phyloP scores from a whole-genome alignment of 129 eudicot species.

The Mikania micrantha region DNA sequence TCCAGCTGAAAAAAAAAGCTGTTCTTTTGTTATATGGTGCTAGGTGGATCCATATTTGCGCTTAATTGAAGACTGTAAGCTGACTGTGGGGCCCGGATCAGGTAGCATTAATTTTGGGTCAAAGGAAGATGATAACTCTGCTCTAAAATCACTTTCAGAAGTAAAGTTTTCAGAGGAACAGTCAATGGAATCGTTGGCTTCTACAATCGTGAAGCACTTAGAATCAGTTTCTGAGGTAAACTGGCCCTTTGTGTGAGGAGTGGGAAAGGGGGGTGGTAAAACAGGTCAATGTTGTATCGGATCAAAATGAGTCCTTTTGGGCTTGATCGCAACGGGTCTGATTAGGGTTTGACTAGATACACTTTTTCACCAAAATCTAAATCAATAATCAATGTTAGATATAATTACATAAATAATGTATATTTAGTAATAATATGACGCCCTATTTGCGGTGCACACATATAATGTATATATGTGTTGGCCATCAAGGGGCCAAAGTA shows the following conservation, averaged over 20 bases:
- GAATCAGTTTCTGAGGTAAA: constrained; percentile 54
- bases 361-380: background rate
- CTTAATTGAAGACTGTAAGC: constrained; percentile 70
- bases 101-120: constrained; percentile 53
- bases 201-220: constrained; percentile 51
- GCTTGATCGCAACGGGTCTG: background rate
- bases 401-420: background rate
- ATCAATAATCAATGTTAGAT: background rate
- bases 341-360: background rate
- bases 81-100: constrained; percentile 42
- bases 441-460: too few species aligned
- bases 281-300: background rate
- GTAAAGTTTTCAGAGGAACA: constrained; percentile 53
- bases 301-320: background rate
- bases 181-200: constrained; percentile 53
- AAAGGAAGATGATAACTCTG: constrained; percentile 73
- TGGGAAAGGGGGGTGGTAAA: background rate
- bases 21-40: constrained; percentile 12
- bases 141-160: constrained; percentile 55
- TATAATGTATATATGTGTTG: too few species aligned
- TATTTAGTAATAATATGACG: background rate
- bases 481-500: too few species aligned
- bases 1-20: background rate
- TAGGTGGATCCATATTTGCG: constrained; percentile 79
- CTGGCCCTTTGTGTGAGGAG: too few species aligned